These are phyloP conservation scores for Articulospora tetracladia DNA, from an alignment of 495 filamentous ascomycete genomes.

Conservation along the genomic window DNA sequence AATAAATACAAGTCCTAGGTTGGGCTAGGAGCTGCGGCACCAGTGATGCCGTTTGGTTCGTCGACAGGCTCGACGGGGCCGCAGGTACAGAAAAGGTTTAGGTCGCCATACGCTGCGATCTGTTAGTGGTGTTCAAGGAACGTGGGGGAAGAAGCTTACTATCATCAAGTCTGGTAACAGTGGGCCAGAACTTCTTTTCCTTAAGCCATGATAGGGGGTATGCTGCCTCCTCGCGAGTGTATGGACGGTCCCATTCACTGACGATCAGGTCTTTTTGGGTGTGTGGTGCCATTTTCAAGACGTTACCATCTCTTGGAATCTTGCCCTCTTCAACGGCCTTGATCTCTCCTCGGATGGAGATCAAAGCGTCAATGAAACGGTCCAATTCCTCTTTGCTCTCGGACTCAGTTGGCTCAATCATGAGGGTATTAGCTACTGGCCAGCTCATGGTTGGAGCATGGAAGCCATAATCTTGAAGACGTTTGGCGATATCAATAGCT, in stretches of 20 bases:
- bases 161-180: constrained; percentile 85
- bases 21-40: constrained; percentile 23
- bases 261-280: constrained; percentile 74
- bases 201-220: constrained; percentile 82
- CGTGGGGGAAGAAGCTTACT: constrained; percentile 47
- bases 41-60: constrained; percentile 28
- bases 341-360: constrained; percentile 87
- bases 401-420: constrained; percentile 98
- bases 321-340: constrained; percentile 76
- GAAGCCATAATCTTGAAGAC: constrained; percentile 97
- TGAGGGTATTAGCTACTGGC: constrained; percentile 93
- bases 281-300: constrained; percentile 91
- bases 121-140: constrained; percentile 29
- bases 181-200: constrained; percentile 99
- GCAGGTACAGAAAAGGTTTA: constrained; percentile 95
- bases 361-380: constrained; percentile 89
- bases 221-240: constrained; percentile 78
- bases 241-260: constrained; percentile 61
- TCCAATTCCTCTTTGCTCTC: constrained; percentile 93
- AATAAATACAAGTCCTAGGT: background rate
- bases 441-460: constrained; percentile 98
- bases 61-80: constrained; percentile 63
- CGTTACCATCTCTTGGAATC: constrained; percentile 76
- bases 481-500: constrained; percentile 96
- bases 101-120: constrained; percentile 73